Percentiles rank a stretch among this genome's conserved stretches.
Conservation (phyloP, 2,329 filamentous ascomycete genomes). For the Claviceps sp. region DNA sequence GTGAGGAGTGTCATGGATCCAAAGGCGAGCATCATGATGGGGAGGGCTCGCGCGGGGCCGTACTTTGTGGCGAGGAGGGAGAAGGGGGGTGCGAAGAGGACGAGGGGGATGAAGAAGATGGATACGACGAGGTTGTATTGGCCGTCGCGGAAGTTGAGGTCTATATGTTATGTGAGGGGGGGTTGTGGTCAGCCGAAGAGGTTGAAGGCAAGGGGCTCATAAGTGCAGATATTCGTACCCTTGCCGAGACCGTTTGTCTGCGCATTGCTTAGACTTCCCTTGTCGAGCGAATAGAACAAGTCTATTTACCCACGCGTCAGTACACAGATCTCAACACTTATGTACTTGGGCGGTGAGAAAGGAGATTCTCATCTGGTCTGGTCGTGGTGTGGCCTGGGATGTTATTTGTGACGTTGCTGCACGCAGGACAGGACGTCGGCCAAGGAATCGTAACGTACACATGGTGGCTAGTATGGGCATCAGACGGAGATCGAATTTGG, state of each 20-base stretch:
- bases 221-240: conserved; percentile 7
- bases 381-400: neutral
- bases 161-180: conserved; percentile 11
- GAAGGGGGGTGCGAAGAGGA: conserved; percentile 48
- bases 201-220: neutral
- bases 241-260: conserved; percentile 36
- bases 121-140: conserved; percentile 60
- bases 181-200: neutral
- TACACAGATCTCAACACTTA: no score
- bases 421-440: conserved; percentile 33
- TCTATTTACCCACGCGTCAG: conserved; percentile 13
- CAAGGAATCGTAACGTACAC: conserved; percentile 21
- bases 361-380: neutral
- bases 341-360: neutral
- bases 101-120: conserved; percentile 67
- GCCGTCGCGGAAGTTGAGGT: conserved; percentile 38
- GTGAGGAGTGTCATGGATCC: conserved; percentile 52
- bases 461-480: conserved; percentile 41
- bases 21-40: conserved; percentile 58
- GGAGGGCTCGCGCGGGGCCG: conserved; percentile 53
- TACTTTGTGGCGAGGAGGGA: conserved; percentile 57
- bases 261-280: conserved; percentile 35
- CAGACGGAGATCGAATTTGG: conserved; percentile 41
- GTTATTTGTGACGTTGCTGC: conserved; percentile 4
- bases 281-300: conserved; percentile 35